Percentiles rank a stretch among this genome's conserved stretches.
phyloP scores from a whole-genome alignment of 163 green algal species.

The Scenedesmus sp. region DNA sequence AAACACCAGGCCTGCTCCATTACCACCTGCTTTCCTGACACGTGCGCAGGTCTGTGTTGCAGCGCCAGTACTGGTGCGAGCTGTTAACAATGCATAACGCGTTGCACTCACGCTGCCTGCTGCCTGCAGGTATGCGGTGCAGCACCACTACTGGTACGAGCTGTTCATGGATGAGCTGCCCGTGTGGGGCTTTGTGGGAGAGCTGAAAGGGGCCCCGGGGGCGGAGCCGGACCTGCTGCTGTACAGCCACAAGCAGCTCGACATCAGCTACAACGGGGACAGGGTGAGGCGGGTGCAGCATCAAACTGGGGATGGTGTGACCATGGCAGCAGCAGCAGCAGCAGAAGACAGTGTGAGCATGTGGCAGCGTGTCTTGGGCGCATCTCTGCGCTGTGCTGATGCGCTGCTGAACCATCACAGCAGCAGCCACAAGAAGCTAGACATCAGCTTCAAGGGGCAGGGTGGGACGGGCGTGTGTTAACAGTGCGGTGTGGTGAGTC shows the following conservation, averaged over 20 bases:
- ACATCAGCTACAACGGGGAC: constrained; percentile 96
- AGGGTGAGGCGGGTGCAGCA: constrained; percentile 64
- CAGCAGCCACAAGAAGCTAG: constrained; percentile 94
- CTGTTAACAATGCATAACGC: no score
- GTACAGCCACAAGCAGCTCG: constrained; percentile 95
- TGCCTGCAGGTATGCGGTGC: not conserved
- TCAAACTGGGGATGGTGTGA: not conserved
- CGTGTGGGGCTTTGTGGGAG: constrained; percentile 95
- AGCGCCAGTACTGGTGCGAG: not conserved
- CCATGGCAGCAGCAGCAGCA: not conserved
- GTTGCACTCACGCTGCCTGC: no score
- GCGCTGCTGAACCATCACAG: no score
- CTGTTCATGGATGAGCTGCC: constrained; percentile 97
- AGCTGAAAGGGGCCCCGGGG: constrained; percentile 58
- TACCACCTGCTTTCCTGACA: no score
- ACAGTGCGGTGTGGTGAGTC: no score
- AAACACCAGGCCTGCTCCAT: no score
- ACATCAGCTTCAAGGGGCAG: constrained; percentile 96
- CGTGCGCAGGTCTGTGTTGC: no score
- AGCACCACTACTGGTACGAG: constrained; percentile 87
- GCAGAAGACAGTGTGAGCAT: constrained; percentile 63
- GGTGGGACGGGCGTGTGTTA: no score
- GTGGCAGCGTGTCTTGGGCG: constrained; percentile 91
- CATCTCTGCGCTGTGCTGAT: no score
- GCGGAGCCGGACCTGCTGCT: constrained; percentile 75